Evolutionary conservation across 2,329 filamentous ascomycete species (phyloP), one percentile per base, ranked within the genome.

Genomic region (Aaosphaeria arxii): DNA sequence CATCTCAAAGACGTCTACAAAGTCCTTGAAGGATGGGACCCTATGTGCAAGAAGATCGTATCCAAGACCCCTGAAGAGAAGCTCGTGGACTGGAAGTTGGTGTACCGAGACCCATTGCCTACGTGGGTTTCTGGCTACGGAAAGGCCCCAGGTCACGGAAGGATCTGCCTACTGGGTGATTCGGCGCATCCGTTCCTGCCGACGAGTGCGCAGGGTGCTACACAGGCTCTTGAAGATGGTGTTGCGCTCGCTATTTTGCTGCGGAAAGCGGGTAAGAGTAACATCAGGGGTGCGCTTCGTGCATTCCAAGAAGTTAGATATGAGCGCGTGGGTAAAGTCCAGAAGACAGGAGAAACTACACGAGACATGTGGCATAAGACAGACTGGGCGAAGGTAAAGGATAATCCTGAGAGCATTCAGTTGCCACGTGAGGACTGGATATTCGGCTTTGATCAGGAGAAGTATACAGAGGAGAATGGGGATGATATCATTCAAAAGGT

Each of bases 171-270:
- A 30, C 64, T 81, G 1, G 79, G 79, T 1, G 79, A 82, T 54
- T 76, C 76, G 41, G 80, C 78, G 44, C 79, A 82, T 55, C 73
- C 78, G 0, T 79, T 81, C 57, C 58, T 82, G 5, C 79, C 78
- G 0, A 81, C 77, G 0, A 77, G 74, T 46, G 77, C 77, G 0
- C 77, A 81, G 51, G 78, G 78, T 1, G 77, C 77, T 0, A 77
- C 75, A 39, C 77, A 81, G 59, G 78, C 79, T 0, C 74, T 78
- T 17, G 79, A 81, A 63, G 80, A 79, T 55, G 63, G 59, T 7
- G 62, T 67, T 9, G 64, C 64, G 9, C 43, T 69, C 6, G 64
- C 63, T 1, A 52, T 64, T 1, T 7, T 61, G 11, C 41, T 69
- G 44, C 44, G 55, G 35, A 57, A 61, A 30, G 59, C 63, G 4